phyloP scores from a whole-genome alignment of 148 eudicot genomes.

The Camellia japonica region DNA sequence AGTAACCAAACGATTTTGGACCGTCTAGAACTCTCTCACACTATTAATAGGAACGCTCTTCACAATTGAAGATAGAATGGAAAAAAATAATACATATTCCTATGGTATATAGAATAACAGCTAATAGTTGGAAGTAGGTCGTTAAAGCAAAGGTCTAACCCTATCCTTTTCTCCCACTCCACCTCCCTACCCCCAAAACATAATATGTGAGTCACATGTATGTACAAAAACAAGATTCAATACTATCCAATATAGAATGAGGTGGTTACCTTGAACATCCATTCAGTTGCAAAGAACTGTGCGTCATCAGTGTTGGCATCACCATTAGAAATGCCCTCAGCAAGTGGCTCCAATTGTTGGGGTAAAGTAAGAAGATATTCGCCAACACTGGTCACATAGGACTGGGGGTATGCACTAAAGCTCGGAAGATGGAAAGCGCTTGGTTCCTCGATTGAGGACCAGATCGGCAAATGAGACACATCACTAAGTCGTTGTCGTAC shows the following conservation, averaged over 20 bases:
- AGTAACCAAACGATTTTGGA: not conserved
- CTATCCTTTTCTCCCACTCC: not conserved
- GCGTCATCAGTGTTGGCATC: conserved; percentile 85
- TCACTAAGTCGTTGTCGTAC: conserved; percentile 82
- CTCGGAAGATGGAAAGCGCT: conserved; percentile 78
- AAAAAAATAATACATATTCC: not conserved
- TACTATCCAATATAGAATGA: not conserved
- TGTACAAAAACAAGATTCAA: not conserved
- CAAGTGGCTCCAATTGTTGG: conserved; percentile 95
- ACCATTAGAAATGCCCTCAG: conserved; percentile 73
- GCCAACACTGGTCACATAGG: conserved; percentile 82
- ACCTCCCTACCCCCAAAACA: not conserved
- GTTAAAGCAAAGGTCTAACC: not conserved
- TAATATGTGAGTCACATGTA: not conserved
- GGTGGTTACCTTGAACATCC: conserved; percentile 80
- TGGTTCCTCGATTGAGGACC: conserved; percentile 81
- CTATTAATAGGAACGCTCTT: not conserved
- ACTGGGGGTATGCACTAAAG: conserved; percentile 89
- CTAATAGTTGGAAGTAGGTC: not conserved
- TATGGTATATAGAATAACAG: too few species aligned
- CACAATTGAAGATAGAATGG: not conserved
- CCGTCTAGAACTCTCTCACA: not conserved
- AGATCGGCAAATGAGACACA: conserved; percentile 71
- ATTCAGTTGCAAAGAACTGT: conserved; percentile 76
- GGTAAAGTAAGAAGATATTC: conserved; percentile 98